A percentile compares a stretch with the other conserved stretches of the same genome.
Evolutionary conservation across 1,284 basidiomycete genomes (phyloP).

Genomic region (Dichomitus squalens): DNA sequence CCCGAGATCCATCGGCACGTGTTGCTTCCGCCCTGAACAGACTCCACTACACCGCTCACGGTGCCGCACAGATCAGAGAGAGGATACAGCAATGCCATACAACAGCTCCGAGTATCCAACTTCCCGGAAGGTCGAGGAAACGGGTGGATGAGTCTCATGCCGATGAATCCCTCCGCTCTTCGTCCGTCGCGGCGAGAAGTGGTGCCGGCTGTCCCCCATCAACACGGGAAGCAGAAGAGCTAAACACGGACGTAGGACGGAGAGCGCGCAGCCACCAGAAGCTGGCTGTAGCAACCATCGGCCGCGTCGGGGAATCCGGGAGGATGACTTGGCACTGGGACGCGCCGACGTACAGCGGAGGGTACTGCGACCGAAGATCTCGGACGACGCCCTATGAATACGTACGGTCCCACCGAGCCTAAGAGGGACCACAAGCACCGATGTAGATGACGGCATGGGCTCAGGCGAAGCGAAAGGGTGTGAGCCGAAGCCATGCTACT

Average conservation of each 20-base stretch:
- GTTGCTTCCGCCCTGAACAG: background rate
- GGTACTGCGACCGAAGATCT: background rate
- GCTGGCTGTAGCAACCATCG: background rate
- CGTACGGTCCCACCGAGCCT: background rate
- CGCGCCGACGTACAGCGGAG: background rate
- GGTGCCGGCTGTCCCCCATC: background rate
- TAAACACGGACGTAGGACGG: conserved; percentile 1
- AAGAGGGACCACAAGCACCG: background rate
- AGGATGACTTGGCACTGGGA: background rate
- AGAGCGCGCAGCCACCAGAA: background rate
- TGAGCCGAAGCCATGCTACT: background rate
- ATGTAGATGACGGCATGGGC: background rate
- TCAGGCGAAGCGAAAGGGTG: background rate
- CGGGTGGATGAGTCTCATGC: background rate
- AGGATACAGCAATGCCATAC: background rate
- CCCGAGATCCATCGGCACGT: background rate
- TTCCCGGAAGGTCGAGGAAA: background rate
- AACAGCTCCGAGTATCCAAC: background rate
- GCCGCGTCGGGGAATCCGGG: background rate
- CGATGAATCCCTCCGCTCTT: background rate
- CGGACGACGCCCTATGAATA: background rate
- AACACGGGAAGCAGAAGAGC: background rate
- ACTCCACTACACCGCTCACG: background rate
- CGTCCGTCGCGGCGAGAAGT: background rate
- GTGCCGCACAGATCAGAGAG: background rate